A percentile compares a stretch with the other conserved stretches of the same genome.
phyloP scores from a whole-genome alignment of 2,329 filamentous ascomycete species.

The Aureobasidium sp. region DNA sequence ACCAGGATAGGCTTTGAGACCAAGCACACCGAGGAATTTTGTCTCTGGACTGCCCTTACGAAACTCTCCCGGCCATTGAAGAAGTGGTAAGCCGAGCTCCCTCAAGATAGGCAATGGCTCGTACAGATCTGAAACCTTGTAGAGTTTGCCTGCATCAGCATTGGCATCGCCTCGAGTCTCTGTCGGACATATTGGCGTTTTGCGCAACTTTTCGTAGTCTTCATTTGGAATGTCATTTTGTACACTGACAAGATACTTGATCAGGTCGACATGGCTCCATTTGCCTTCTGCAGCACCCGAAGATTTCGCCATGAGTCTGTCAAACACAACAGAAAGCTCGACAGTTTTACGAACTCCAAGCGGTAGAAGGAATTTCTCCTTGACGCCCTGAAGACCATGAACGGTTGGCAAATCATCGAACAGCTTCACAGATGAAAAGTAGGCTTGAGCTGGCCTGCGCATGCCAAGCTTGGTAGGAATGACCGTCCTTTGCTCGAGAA shows the following conservation, averaged over 20 bases:
- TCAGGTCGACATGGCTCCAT: constrained; percentile 91
- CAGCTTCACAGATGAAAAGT: constrained; percentile 86
- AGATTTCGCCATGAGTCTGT: constrained; percentile 64
- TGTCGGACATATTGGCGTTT: constrained; percentile 74
- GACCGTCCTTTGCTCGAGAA: constrained; percentile 62
- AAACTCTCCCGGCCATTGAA: constrained; percentile 76
- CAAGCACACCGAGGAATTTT: constrained; percentile 64
- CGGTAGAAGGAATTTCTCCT: constrained; percentile 79
- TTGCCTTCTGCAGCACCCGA: constrained; percentile 44
- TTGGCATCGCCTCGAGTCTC: constrained; percentile 47
- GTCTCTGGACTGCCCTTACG: constrained; percentile 62
- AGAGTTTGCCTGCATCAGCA: constrained; percentile 39
- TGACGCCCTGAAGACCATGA: constrained; percentile 67
- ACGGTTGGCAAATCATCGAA: constrained; percentile 90
- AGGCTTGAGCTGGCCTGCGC: constrained; percentile 76
- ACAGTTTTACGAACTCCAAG: constrained; percentile 93
- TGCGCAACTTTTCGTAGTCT: constrained; percentile 71
- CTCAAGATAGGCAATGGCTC: constrained; percentile 68
- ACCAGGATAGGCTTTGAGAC: constrained; percentile 64
- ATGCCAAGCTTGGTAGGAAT: constrained; percentile 90
- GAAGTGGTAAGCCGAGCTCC: constrained; percentile 62
- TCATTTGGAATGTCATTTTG: constrained; percentile 76
- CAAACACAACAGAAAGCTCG: constrained; percentile 89
- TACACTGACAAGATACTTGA: constrained; percentile 90
- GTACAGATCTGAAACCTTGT: constrained; percentile 71